Base-by-base conservation (phyloP, 208 protist genomes). In the Trypanosoma theileri region DNA sequence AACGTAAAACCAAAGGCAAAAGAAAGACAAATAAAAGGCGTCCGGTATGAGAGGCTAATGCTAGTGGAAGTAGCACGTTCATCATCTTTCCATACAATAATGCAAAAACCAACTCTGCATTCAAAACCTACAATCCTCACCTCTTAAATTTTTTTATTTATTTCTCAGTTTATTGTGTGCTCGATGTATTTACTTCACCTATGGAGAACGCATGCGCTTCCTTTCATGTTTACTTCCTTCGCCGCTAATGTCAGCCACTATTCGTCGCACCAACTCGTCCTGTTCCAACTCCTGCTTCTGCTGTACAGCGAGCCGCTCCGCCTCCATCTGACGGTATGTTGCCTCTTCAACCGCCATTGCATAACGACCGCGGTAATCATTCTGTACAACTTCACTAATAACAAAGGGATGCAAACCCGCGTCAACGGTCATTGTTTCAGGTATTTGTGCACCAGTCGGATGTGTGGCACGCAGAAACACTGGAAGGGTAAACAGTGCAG, bases 381-480 rank as follows among this genome's bases (percentile, higher is more conserved):
- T 73, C 50, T 79, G 65, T 28, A 86, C 72, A 21, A 88, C 64
- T 50, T 87, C 79, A 17, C 74, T 68, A 16, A 92, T 71, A 0
- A 79, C 84, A 50, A 92, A 56, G 44, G 72, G 59, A 35, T 71
- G 58, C 35, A 71, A 46, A 12, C 57, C 54, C 12, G 55, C 35
- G 52, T 68, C 59, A 8, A 66, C 22, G 17, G 62, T 58, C 31
- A 55, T 63, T n/a, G 10, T 45, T 44, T 24, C 61, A 24, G 28
- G 41, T 13, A 26, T 19, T 4, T 68, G 58, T 19, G 17, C 40
- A 28, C 17, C 52, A 26, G n/a, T 19, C 4, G 62, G 40, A 31
- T 17, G 35, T n/a, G 62, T 51, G 13, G 56, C 68, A 52, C 50
- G 35, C 26, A 66, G 31, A 54, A 79, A 59, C 16, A 79, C 46